A percentile compares a stretch with the other conserved stretches of the same genome.
These are phyloP conservation scores for Mycena filopes DNA, from an alignment of 768 basidiomycete species.

Conservation along the genomic window DNA sequence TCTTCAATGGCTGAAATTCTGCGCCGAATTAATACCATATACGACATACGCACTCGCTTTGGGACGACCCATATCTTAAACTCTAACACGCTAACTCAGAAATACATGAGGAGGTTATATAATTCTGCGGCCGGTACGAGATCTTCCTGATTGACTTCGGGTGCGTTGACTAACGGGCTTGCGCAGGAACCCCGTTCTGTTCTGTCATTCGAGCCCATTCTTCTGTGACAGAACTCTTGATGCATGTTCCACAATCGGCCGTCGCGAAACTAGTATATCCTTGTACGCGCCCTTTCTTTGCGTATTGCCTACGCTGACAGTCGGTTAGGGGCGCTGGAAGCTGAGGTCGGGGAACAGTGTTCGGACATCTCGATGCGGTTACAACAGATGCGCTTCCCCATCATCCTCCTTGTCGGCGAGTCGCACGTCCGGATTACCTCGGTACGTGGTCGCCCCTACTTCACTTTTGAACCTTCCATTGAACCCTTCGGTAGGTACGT, in stretches of 20 bases:
- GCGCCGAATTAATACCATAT: conserved; percentile 79
- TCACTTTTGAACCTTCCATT: neutral
- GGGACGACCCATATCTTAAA: conserved; percentile 73
- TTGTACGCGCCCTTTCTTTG: conserved; percentile 52
- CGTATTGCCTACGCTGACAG: conserved; percentile 12
- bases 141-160: conserved; percentile 16
- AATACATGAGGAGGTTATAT: conserved; percentile 80
- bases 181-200: conserved; percentile 62
- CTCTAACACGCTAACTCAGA: conserved; percentile 75
- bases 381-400: conserved; percentile 76
- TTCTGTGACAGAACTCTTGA: conserved; percentile 69
- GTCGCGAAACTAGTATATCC: conserved; percentile 62
- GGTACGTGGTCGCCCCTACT: conserved; percentile 57
- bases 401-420: conserved; percentile 70
- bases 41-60: conserved; percentile 74
- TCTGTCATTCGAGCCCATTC: conserved; percentile 68
- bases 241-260: conserved; percentile 61
- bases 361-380: conserved; percentile 75
- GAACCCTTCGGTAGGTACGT: conserved; percentile 59
- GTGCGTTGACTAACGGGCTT: neutral
- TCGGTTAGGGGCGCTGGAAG: conserved; percentile 66
- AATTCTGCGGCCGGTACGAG: conserved; percentile 68
- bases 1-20: conserved; percentile 82
- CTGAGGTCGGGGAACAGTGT: conserved; percentile 65
- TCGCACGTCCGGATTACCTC: conserved; percentile 84